Base-by-base conservation (phyloP, 176 grass and related monocot genomes). In the Cenchrus americanus region DNA sequence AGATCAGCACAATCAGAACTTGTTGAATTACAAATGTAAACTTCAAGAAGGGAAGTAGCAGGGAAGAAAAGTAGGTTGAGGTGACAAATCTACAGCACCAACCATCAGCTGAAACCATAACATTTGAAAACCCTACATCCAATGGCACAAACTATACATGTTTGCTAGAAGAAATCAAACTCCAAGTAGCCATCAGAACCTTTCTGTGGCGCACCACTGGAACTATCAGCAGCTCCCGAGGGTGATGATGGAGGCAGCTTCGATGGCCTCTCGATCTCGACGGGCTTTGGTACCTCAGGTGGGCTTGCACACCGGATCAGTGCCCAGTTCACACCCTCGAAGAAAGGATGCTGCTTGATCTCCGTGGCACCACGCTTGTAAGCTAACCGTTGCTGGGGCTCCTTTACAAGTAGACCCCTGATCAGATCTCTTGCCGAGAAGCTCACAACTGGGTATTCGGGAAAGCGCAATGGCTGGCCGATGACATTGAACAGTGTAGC, bases 401-500 rank as follows among this genome's bases (percentile, higher is more conserved):
- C 90, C 50, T 88, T 91, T 61, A 91, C 90, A 24, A 91, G 90
- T 5, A 92, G 68, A 50, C 75, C 75, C 64, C 86, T 92, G 48
- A 92, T 92, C 62, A 92, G 37, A 61, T 92, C 90, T 54, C 86
- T 83, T 10, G 62, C 90, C 5, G 90, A 47, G 62, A 89, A 89
- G 68, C 90, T 92, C 54, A 86, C 86, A n/a, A 73, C 52, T 12
- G 90, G 90, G n/a, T 76, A 86, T 46, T 92, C 90, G 0, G 90
- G 86, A 37, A 92, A 92, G 27, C 90, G 86, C 73, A 92, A 76
- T 34, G 83, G 79, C 73, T 92, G 90, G 49, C 90, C 90, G 0
- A 92, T 87, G 64, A 92, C 86, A n/a, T 92, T 92, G 90, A 92
- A 88, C 64, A 92, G 74, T 15, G 90, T 92, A 72, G 86, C 90